Percentiles rank a stretch among this genome's conserved stretches.
These are phyloP conservation scores for Sequoiadendron giganteum DNA, from an alignment of 75 land plant genomes.

Conservation along the genomic window DNA sequence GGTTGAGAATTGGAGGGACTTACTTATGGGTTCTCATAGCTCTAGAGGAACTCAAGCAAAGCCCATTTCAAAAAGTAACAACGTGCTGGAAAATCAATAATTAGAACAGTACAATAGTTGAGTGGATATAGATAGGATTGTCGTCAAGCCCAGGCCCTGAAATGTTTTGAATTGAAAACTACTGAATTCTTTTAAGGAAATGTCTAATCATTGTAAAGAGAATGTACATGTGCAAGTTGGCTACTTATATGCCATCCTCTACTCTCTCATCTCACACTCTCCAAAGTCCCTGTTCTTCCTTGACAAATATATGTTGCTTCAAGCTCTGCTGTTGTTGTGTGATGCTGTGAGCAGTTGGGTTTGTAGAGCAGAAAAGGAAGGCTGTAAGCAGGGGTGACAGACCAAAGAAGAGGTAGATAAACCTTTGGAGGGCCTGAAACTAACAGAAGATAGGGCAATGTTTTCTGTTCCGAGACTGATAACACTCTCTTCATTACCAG, in stretches of 20 bases:
- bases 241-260: background rate
- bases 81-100: background rate
- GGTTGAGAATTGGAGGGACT: too few relatives aligned
- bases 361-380: background rate
- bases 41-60: too few relatives aligned
- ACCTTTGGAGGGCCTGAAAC: background rate
- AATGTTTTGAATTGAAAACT: background rate
- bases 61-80: too few relatives aligned
- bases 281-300: background rate
- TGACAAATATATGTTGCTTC: background rate
- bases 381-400: background rate
- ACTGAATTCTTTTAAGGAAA: background rate
- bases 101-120: background rate
- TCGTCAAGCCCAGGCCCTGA: too few relatives aligned
- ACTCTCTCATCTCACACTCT: background rate
- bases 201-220: background rate
- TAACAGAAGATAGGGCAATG: background rate
- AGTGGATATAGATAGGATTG: background rate
- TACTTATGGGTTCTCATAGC: too few relatives aligned
- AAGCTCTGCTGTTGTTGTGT: background rate
- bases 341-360: background rate
- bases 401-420: background rate
- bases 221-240: background rate
- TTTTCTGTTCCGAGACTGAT: background rate
- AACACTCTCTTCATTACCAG: background rate